phyloP scores from a whole-genome alignment of 176 grass and related monocot genomes.

The Oryza meyeriana region DNA sequence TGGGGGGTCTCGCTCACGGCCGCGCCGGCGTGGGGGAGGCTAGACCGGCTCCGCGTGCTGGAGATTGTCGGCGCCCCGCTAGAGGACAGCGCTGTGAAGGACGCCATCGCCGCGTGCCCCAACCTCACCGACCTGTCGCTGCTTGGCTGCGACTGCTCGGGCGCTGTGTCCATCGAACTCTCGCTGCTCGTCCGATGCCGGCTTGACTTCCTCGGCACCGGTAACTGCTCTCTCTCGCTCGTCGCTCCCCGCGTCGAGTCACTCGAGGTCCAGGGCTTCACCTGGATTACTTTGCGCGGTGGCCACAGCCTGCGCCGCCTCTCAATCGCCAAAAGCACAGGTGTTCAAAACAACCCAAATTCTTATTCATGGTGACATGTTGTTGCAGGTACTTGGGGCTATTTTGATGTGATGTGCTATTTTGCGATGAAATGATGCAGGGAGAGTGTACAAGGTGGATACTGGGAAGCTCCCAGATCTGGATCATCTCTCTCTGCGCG shows the following conservation, averaged over 20 bases:
- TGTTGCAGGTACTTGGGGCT: background rate
- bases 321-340: constrained; percentile 79
- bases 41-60: constrained; percentile 55
- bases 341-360: constrained; percentile 21
- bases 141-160: constrained; percentile 75
- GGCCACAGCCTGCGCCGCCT: constrained; percentile 57
- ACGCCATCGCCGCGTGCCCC: constrained; percentile 63
- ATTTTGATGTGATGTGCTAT: background rate
- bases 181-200: constrained; percentile 61
- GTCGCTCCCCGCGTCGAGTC: constrained; percentile 53
- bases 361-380: background rate
- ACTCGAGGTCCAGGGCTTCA: constrained; percentile 82
- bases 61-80: constrained; percentile 84
- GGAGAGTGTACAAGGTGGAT: constrained; percentile 74
- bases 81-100: constrained; percentile 54
- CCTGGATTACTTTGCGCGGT: constrained; percentile 60
- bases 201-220: constrained; percentile 69
- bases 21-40: constrained; percentile 57
- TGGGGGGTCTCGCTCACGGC: constrained; percentile 69
- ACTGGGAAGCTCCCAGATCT: constrained; percentile 69
- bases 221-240: constrained; percentile 55
- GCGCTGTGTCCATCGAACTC: constrained; percentile 51
- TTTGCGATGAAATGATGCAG: constrained; percentile 31
- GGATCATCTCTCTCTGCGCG: constrained; percentile 64
- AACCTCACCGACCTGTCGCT: constrained; percentile 75